phyloP scores from a whole-genome alignment of 305 asterid species.

The Nicotiana rustica region DNA sequence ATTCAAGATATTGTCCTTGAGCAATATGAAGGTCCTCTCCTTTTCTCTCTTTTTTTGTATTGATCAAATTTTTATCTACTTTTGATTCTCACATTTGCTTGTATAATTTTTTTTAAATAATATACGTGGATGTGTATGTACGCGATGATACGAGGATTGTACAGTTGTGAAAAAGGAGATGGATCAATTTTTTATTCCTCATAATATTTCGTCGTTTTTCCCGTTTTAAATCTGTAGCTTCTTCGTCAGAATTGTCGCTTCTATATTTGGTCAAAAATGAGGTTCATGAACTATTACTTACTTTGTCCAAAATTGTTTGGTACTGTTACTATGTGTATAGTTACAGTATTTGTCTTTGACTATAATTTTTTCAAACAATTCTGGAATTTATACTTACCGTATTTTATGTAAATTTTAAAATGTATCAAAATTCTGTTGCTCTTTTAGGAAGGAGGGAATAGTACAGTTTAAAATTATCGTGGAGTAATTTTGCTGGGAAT shows the following conservation, averaged over 20 bases:
- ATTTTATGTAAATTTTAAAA: neutral
- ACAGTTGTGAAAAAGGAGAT: neutral
- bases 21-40: constrained; percentile 69
- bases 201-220: neutral
- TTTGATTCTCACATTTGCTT: neutral
- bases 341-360: neutral
- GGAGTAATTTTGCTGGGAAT: neutral
- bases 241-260: neutral
- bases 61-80: constrained; percentile 5
- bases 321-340: neutral
- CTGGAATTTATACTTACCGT: neutral
- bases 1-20: constrained; percentile 81
- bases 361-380: neutral
- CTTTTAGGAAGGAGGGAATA: neutral
- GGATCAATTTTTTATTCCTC: constrained; percentile 8
- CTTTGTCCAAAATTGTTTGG: constrained; percentile 3
- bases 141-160: neutral
- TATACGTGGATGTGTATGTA: neutral
- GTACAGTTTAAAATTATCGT: neutral
- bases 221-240: neutral
- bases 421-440: neutral
- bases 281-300: neutral
- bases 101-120: neutral
- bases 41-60: neutral
- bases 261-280: neutral